Evolutionary conservation across 768 basidiomycete genomes (phyloP), one percentile per base, ranked within the genome.

Genomic region (Tricholoma bakamatsutake): DNA sequence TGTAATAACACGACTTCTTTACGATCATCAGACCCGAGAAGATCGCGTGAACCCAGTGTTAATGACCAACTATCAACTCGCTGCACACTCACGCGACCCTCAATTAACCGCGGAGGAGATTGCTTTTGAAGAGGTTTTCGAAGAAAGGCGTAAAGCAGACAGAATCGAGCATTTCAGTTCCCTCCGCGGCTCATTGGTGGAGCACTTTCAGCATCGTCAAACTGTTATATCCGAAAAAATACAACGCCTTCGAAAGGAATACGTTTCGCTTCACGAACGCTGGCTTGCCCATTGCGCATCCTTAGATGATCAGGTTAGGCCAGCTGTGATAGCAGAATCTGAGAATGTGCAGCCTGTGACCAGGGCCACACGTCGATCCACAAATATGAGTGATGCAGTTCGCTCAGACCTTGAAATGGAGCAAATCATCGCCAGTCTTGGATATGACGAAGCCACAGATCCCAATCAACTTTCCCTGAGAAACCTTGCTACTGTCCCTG

Each of bases 351-450:
- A 76, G 39, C 73, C 74, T 40, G 61, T 74, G 39, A 73, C 77
- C 18, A 78, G 90, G 50, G 85, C 87, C 40, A 91, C 90, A 8
- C 81, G 90, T 28, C 83, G 91, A 24, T 82, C 87, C 9, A 78
- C 85, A 47, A 73, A 72, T 42, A 72, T 90, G 59, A 91, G 91
- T 27, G 95, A 97, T 69, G 86, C 91, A 12, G 94, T 94, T 13
- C 87, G 93, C 4, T 93, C 94, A 15, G 95, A 98, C 70, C 79
- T 96, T 55, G 96, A 98, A 75, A 94, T 97, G 84, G 91, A 97
- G 64, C 93, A 94, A 71, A 93, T 98, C 66, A 89, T 98, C 55
- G 92, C 92, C n/a, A 91, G 87, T 64, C 75, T 97, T 39, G 93
- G 92, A 24, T 89, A 87, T 61, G 93, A 96, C 59, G 94, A 96